Evolutionary conservation across 768 basidiomycete species (phyloP), one percentile per base, ranked within the genome.

Genomic region (Plicaturopsis crispa): DNA sequence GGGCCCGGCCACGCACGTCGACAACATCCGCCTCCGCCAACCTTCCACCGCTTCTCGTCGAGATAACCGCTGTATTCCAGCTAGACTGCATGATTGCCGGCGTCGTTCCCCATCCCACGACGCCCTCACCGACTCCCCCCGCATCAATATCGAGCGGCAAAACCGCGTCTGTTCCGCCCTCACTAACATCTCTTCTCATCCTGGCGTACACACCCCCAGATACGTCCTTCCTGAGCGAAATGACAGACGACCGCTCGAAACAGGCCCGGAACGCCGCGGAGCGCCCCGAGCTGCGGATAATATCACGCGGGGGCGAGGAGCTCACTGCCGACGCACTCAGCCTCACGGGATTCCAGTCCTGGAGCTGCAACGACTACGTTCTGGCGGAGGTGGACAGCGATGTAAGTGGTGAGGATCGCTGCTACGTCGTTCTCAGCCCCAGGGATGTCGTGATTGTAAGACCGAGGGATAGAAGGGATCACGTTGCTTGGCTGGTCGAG

Each of bases 51-150:
- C 70, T 81, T 40, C 58, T 78, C 26, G 88, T 89, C 37, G 94
- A 97, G 51, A 84, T 97, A 47, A 90, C 87, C 1, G 86, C 86
- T 2, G 81, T 88, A 28, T 90, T 97, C 60, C 83, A 91, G 52
- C 67, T 98, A 33, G 96, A 98, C 56, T 91, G 87, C 55, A 93
- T 96, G 89, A 77, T 98, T 28, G 76, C 92, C 1, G 93, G 93
- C 16, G 79, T 99, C 40, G 75, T 83, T 3, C 84, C 88, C 4
- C 87, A 91, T 57, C 75, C 76, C 1, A 65, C 70, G 32, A 57
- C 69, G 4, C 47, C 56, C 31, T 42, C 59, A 23, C 19, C 42
- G 43, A 11, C 42, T 16, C 16, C 49, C 8, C 43, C 50, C 44
- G 34, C 40, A 30, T 38, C 50, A 35, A 44, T 53, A 42, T 19